These are phyloP conservation scores for Fonsecaea pugnacius DNA, from an alignment of 2,329 filamentous ascomycete species.

Conservation along the genomic window DNA sequence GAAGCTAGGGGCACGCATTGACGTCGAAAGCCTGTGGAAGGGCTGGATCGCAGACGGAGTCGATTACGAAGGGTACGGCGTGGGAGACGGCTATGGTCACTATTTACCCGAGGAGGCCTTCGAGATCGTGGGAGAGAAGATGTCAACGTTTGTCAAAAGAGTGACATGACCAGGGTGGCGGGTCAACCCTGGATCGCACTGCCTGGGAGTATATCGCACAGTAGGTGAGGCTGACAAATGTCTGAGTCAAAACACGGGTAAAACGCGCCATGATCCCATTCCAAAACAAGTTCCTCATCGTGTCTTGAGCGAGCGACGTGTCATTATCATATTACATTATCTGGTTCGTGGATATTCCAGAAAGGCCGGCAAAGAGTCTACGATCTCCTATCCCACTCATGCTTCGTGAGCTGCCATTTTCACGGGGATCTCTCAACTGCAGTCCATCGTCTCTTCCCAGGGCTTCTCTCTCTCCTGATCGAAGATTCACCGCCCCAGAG, in stretches of 20 bases:
- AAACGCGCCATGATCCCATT: not conserved
- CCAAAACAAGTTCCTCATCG: not conserved
- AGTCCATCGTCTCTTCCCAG: conserved; percentile 35
- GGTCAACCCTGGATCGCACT: not conserved
- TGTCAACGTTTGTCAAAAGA: conserved; percentile 30
- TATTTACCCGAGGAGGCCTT: conserved; percentile 55
- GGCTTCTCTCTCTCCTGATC: conserved; percentile 28
- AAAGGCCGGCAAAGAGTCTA: not conserved
- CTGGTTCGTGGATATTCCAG: not conserved
- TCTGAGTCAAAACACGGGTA: not conserved
- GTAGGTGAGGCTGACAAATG: not conserved
- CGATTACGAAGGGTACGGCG: conserved; percentile 31
- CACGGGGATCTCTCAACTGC: conserved; percentile 30
- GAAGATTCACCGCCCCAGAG: conserved; percentile 34
- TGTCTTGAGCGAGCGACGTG: not conserved
- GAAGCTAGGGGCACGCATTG: conserved; percentile 46
- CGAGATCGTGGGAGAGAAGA: conserved; percentile 37
- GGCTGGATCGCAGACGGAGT: conserved; percentile 47
- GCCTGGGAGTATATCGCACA: not conserved
- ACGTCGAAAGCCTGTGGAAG: conserved; percentile 49
- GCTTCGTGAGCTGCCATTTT: not conserved
- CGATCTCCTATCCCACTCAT: not conserved
- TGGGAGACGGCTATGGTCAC: conserved; percentile 46
- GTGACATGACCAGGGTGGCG: conserved; percentile 13
- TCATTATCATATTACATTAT: conserved; percentile 10